Base-by-base conservation (phyloP, 2,329 filamentous ascomycete genomes). In the Verticillium dahliae region DNA sequence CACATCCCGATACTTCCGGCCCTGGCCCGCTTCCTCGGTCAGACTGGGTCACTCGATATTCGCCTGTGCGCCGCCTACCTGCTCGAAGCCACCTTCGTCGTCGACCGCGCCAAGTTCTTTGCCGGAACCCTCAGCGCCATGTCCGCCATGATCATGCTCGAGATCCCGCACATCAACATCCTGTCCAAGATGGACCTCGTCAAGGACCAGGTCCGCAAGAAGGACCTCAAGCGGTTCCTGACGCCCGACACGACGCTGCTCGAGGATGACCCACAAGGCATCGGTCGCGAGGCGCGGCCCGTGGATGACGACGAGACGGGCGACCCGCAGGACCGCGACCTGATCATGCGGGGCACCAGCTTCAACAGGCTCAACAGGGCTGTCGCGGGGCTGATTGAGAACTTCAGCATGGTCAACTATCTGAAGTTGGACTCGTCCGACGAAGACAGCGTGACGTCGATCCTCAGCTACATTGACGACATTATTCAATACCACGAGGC, bases 81-180 rank as follows among this genome's bases (percentile, higher is more conserved):
- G 37, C 88, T 99, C 65, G 95, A 99, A 75, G 91, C 92, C 13
- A 97, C 93, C 9, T 99, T 98, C 73, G 90, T 98, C 69, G 86
- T 97, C 65, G 95, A 99, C 76, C 89, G 92, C 63, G 91, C 95
- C 71, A 99, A 98, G 78, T 99, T 96, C 82, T 98, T 99, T 76
- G 89, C 95, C 0, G 95, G 95, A 13, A 97, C 95, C 0, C 81
- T 99, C 63, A 95, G 90, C 72, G 95, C 95, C 66, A 98, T 99
- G 95, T 96, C 91, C 70, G 93, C 95, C 66, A 99, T 99, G 95
- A 87, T 99, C 70, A 95, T 98, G 92, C 85, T 99, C 65, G 95
- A 98, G 77, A 87, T 98, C 66, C 95, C 95, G 4, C 95, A 99
- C 73, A 87, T 99, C 72, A 99, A 99, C 73, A 90, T 99, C 63